Conservation (phyloP, 495 filamentous ascomycete genomes). For the Daldinia vernicosa region DNA sequence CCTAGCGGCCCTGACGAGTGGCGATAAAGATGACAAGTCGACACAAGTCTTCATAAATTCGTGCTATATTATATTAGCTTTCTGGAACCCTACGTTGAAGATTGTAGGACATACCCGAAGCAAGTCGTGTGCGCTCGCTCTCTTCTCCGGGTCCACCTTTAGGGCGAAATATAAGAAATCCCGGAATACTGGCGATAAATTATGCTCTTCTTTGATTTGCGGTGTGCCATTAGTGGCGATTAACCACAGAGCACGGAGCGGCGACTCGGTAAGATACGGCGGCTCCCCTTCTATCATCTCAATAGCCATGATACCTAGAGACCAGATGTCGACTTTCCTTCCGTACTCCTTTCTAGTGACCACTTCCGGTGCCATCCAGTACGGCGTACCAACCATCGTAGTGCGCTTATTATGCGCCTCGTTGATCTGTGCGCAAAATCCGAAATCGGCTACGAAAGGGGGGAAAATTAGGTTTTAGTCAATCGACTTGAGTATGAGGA, state of each 20-base stretch:
- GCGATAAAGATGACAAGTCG: conserved; percentile 70
- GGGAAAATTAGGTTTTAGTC: conserved; percentile 46
- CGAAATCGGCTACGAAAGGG: conserved; percentile 81
- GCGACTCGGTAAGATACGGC: conserved; percentile 94
- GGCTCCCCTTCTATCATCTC: conserved; percentile 99
- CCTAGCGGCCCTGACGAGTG: conserved; percentile 86
- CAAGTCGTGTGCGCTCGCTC: conserved; percentile 91
- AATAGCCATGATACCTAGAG: conserved; percentile 99
- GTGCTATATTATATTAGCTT: conserved; percentile 66
- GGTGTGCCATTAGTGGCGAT: conserved; percentile 98
- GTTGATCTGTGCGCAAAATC: conserved; percentile 98
- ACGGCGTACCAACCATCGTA: conserved; percentile 98
- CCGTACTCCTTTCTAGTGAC: conserved; percentile 98
- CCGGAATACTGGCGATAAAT: conserved; percentile 79
- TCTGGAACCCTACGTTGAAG: conserved; percentile 44
- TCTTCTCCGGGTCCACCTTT: conserved; percentile 95
- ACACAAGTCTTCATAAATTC: conserved; percentile 87
- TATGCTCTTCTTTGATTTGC: conserved; percentile 90
- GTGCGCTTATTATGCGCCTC: conserved; percentile 96
- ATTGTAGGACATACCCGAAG: conserved; percentile 70
- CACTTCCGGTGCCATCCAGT: conserved; percentile 99
- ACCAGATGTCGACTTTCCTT: conserved; percentile 99
- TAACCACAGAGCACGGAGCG: conserved; percentile 89
- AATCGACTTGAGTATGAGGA: background rate
- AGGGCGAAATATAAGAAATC: conserved; percentile 91